Conservation (phyloP, 1,139 yeast species). For the Protomyces macrosporus region DNA sequence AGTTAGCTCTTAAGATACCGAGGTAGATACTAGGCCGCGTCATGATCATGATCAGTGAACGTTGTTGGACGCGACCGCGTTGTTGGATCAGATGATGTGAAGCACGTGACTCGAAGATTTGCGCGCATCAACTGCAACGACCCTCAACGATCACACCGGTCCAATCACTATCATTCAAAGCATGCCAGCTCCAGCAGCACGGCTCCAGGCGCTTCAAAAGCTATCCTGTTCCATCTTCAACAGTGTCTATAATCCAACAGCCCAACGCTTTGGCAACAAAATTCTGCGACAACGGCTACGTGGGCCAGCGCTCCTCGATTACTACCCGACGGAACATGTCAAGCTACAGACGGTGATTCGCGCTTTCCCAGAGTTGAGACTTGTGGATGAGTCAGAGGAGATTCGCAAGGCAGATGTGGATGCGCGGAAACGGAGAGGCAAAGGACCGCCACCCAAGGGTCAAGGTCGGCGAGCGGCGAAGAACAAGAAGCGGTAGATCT, state of each 20-base stretch:
- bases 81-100: too few relatives aligned
- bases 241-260: slow-evolving; percentile 31
- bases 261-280: slow-evolving; percentile 33
- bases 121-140: too few relatives aligned
- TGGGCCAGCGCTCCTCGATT: slow-evolving; percentile 32
- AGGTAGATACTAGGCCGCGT: too few relatives aligned
- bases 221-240: slow-evolving; percentile 31
- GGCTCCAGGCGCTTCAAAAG: slow-evolving; percentile 30
- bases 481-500: slow-evolving; percentile 21
- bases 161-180: too few relatives aligned
- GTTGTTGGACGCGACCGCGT: too few relatives aligned
- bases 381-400: slow-evolving; percentile 29
- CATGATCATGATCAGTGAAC: too few relatives aligned
- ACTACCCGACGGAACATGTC: slow-evolving; percentile 32
- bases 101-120: too few relatives aligned
- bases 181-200: slow-evolving; percentile 29
- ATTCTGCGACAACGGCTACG: slow-evolving; percentile 31
- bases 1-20: too few relatives aligned
- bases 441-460: slow-evolving; percentile 34
- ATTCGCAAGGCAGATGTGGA: slow-evolving; percentile 19
- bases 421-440: slow-evolving; percentile 31
- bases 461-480: slow-evolving; percentile 27
- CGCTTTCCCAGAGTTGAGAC: slow-evolving; percentile 31
- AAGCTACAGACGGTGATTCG: slow-evolving; percentile 27
- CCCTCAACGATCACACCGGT: too few relatives aligned